Conservation (phyloP, 208 protist genomes). For the Lotmaria passim region DNA sequence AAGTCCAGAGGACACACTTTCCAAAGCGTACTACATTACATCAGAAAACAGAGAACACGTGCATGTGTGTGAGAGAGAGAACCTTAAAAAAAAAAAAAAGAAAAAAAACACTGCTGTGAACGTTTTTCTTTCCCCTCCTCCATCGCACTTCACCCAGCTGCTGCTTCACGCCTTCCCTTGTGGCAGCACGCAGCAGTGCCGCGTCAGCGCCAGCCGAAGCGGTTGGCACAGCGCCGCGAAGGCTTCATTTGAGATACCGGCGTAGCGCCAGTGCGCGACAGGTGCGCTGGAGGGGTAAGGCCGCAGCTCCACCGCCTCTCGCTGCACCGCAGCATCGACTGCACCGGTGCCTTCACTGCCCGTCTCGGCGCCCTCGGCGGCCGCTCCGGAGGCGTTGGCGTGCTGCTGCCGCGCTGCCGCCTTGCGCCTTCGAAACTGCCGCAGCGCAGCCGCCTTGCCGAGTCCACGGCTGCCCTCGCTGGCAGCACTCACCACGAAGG, state of each 20-base stretch:
- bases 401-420: not conserved
- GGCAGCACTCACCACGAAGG: not conserved
- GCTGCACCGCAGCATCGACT: not conserved
- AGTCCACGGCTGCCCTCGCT: constrained; percentile 7
- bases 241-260: constrained; percentile 23
- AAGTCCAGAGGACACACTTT: no score
- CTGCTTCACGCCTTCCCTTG: not conserved
- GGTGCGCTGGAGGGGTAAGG: constrained; percentile 3
- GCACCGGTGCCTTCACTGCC: not conserved
- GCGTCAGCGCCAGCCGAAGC: constrained; percentile 27
- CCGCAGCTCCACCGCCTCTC: constrained; percentile 9
- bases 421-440: constrained; percentile 41
- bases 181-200: constrained; percentile 20
- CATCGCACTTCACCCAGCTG: no score
- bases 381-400: not conserved
- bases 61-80: no score
- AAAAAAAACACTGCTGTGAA: no score
- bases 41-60: no score
- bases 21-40: no score
- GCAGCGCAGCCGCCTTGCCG: constrained; percentile 45
- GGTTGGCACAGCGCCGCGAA: constrained; percentile 21
- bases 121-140: no score
- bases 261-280: constrained; percentile 25
- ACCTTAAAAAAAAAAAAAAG: no score
- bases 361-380: not conserved